phyloP scores from a whole-genome alignment of 768 basidiomycete genomes.

The Candolleomyces eurysporus region DNA sequence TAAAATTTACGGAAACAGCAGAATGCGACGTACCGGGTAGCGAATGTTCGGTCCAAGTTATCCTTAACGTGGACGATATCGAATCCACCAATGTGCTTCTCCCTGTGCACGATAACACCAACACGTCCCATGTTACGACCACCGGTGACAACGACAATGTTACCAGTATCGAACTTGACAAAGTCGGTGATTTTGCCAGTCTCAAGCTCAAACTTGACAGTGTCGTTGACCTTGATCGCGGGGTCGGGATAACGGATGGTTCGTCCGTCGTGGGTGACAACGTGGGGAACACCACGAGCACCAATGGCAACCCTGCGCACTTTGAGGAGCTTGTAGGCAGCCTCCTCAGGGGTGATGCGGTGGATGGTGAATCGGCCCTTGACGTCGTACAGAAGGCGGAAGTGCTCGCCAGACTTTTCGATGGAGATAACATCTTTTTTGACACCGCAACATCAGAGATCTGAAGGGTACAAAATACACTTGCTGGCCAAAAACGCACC shows the following conservation, averaged over 20 bases:
- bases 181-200: slow-evolving; percentile 90
- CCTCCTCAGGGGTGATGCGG: slow-evolving; percentile 98
- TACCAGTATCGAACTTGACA: slow-evolving; percentile 96
- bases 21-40: slow-evolving; percentile 75
- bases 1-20: not conserved
- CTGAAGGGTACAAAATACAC: not conserved
- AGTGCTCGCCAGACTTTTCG: slow-evolving; percentile 98
- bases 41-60: slow-evolving; percentile 91
- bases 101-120: slow-evolving; percentile 93
- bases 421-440: slow-evolving; percentile 87
- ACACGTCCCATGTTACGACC: slow-evolving; percentile 99
- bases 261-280: slow-evolving; percentile 98
- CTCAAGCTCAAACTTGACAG: slow-evolving; percentile 95
- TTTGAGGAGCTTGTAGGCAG: slow-evolving; percentile 93
- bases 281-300: slow-evolving; percentile 89
- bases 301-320: slow-evolving; percentile 92
- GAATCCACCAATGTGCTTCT: slow-evolving; percentile 97
- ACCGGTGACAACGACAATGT: slow-evolving; percentile 96
- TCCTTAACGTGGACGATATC: slow-evolving; percentile 99
- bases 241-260: slow-evolving; percentile 99
- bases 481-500: slow-evolving; percentile 48
- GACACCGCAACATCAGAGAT: not conserved
- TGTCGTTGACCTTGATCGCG: slow-evolving; percentile 92
- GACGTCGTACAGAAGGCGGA: slow-evolving; percentile 98
- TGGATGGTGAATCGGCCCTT: slow-evolving; percentile 99